Percentiles rank a stretch among this genome's conserved stretches.
phyloP scores from a whole-genome alignment of 352 stramenopile genomes.

The Phytophthora syringae region DNA sequence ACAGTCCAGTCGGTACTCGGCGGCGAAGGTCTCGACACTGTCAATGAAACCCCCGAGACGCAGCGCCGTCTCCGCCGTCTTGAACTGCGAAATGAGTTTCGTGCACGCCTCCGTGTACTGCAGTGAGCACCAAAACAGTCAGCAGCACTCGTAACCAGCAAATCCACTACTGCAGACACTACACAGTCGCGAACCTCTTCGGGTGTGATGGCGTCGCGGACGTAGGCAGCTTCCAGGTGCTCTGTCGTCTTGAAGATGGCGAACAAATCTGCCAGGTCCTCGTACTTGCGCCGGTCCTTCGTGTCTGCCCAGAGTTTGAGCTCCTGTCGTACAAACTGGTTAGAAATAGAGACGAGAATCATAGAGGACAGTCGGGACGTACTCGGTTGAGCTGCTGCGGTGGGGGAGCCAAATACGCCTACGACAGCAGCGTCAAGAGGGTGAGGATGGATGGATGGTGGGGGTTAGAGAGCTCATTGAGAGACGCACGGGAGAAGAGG shows the following conservation, averaged over 20 bases:
- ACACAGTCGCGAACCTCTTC: conserved; percentile 85
- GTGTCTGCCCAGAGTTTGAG: conserved; percentile 85
- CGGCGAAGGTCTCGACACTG: conserved; percentile 91
- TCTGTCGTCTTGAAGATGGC: conserved; percentile 98
- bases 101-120: conserved; percentile 97
- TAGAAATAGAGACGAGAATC: background rate
- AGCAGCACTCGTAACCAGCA: background rate
- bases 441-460: background rate
- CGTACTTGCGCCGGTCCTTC: conserved; percentile 88
- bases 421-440: conserved; percentile 7
- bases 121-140: background rate
- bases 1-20: conserved; percentile 96
- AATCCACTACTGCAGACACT: too few relatives aligned
- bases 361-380: background rate
- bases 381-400: conserved; percentile 41
- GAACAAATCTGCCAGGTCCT: conserved; percentile 93
- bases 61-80: conserved; percentile 95
- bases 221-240: conserved; percentile 97
- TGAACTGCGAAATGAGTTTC: conserved; percentile 98
- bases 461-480: background rate
- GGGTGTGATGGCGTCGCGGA: conserved; percentile 94
- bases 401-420: conserved; percentile 30
- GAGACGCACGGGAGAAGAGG: conserved; percentile 20
- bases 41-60: conserved; percentile 76
- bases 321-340: conserved; percentile 41